These are phyloP conservation scores for Ogataea glucozyma DNA, from an alignment of 805 yeast genomes.

Conservation along the genomic window DNA sequence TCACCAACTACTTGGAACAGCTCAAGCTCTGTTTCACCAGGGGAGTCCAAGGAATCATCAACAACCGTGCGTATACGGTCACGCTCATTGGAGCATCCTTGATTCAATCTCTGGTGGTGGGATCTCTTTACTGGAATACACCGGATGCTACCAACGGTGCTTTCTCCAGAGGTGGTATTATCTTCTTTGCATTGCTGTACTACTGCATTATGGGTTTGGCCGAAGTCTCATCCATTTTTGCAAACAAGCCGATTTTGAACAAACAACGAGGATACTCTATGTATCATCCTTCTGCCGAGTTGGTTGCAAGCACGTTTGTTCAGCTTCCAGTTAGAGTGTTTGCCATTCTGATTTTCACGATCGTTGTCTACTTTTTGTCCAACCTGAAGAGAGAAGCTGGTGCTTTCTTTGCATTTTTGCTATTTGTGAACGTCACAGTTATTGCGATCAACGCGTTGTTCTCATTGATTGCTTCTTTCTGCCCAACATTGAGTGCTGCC, in stretches of 20 bases:
- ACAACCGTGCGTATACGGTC: slow-evolving; percentile 58
- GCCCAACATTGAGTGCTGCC: slow-evolving; percentile 54
- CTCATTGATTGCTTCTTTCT: slow-evolving; percentile 51
- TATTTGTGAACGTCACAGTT: slow-evolving; percentile 43
- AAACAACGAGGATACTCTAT: slow-evolving; percentile 65
- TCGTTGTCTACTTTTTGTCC: slow-evolving; percentile 54
- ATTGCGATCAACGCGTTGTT: slow-evolving; percentile 53
- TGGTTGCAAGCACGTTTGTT: slow-evolving; percentile 55
- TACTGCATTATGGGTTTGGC: slow-evolving; percentile 62
- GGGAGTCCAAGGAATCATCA: slow-evolving; percentile 53
- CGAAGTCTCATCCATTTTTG: slow-evolving; percentile 59
- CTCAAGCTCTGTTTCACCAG: slow-evolving; percentile 52
- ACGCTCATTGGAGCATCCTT: slow-evolving; percentile 50
- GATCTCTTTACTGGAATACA: slow-evolving; percentile 59
- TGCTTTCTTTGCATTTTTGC: slow-evolving; percentile 49
- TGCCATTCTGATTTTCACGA: slow-evolving; percentile 48
- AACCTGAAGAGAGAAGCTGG: slow-evolving; percentile 53
- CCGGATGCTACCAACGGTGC: slow-evolving; percentile 53
- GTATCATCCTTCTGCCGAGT: slow-evolving; percentile 66
- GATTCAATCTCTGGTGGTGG: slow-evolving; percentile 58
- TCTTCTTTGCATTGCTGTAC: slow-evolving; percentile 61
- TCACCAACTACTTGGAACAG: slow-evolving; percentile 49
- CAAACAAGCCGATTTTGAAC: slow-evolving; percentile 61
- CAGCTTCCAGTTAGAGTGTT: slow-evolving; percentile 57
- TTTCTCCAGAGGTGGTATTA: slow-evolving; percentile 61